A percentile compares a stretch with the other conserved stretches of the same genome.
phyloP scores from a whole-genome alignment of 2,329 filamentous ascomycete genomes.

The Chlorencoelia australis region DNA sequence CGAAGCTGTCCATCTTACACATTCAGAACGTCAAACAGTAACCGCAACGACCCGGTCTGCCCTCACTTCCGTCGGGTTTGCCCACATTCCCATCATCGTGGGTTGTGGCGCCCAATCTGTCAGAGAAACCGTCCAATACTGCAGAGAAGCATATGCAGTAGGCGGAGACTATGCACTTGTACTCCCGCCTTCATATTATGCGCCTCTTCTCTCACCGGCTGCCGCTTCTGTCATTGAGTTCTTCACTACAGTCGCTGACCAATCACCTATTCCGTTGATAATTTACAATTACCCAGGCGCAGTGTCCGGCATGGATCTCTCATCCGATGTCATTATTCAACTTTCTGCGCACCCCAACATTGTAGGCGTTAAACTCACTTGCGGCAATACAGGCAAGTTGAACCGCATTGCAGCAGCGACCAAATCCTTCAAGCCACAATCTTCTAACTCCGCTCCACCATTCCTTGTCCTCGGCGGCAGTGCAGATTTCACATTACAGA shows the following conservation, averaged over 20 bases:
- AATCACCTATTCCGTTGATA: slow-evolving; percentile 65
- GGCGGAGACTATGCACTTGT: slow-evolving; percentile 60
- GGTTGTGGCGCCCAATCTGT: slow-evolving; percentile 57
- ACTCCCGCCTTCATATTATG: slow-evolving; percentile 59
- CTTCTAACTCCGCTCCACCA: slow-evolving; percentile 20
- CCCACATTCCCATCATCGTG: slow-evolving; percentile 52
- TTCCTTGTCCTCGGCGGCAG: slow-evolving; percentile 66
- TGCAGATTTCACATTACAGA: slow-evolving; percentile 65
- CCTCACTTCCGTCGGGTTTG: slow-evolving; percentile 47
- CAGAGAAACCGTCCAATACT: slow-evolving; percentile 54
- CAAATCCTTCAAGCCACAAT: slow-evolving; percentile 40
- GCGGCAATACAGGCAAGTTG: slow-evolving; percentile 63
- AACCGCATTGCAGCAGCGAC: slow-evolving; percentile 44
- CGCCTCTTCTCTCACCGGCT: slow-evolving; percentile 44
- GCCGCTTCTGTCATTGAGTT: slow-evolving; percentile 40
- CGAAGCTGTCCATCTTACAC: slow-evolving; percentile 56
- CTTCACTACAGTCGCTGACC: slow-evolving; percentile 52
- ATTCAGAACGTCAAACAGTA: slow-evolving; percentile 49
- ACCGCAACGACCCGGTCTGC: slow-evolving; percentile 50
- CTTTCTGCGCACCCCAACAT: slow-evolving; percentile 77
- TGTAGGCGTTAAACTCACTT: slow-evolving; percentile 84
- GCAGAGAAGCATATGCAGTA: slow-evolving; percentile 48
- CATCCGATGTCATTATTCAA: slow-evolving; percentile 74
- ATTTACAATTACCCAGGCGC: slow-evolving; percentile 90
- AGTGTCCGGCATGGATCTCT: slow-evolving; percentile 79